A percentile compares a stretch with the other conserved stretches of the same genome.
Evolutionary conservation across 805 yeast genomes (phyloP).

Genomic region (Candida patagonica): DNA sequence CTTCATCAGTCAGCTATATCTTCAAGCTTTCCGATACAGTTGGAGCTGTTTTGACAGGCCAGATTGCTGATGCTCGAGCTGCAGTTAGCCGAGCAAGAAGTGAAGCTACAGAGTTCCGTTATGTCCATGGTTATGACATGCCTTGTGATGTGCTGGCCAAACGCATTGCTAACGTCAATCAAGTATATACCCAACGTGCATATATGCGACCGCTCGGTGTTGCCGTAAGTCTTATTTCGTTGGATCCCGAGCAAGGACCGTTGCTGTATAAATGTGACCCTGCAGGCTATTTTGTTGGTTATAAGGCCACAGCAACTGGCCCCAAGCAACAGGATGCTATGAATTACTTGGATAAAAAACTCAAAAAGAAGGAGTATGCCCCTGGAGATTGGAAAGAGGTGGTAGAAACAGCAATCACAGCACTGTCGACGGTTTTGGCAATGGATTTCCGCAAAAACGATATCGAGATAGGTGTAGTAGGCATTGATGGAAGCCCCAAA

Average conservation of each 20-base stretch:
- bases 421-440: constrained; percentile 77
- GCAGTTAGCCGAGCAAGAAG: constrained; percentile 82
- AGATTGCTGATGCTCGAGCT: constrained; percentile 78
- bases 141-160: constrained; percentile 89
- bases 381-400: constrained; percentile 82
- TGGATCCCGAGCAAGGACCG: constrained; percentile 88
- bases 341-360: constrained; percentile 81
- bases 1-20: constrained; percentile 76
- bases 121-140: constrained; percentile 93
- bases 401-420: constrained; percentile 81
- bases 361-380: constrained; percentile 60
- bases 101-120: constrained; percentile 94
- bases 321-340: constrained; percentile 96
- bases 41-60: constrained; percentile 91
- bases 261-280: constrained; percentile 90
- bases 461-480: constrained; percentile 85
- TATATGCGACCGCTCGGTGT: constrained; percentile 98
- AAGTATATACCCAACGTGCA: constrained; percentile 94
- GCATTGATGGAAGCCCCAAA: constrained; percentile 37
- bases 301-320: constrained; percentile 89
- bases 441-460: constrained; percentile 93
- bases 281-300: constrained; percentile 89
- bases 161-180: constrained; percentile 92
- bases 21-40: constrained; percentile 72
- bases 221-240: constrained; percentile 76